Base-by-base conservation (phyloP, 2,329 filamentous ascomycete genomes). In the Didymella segeticola region DNA sequence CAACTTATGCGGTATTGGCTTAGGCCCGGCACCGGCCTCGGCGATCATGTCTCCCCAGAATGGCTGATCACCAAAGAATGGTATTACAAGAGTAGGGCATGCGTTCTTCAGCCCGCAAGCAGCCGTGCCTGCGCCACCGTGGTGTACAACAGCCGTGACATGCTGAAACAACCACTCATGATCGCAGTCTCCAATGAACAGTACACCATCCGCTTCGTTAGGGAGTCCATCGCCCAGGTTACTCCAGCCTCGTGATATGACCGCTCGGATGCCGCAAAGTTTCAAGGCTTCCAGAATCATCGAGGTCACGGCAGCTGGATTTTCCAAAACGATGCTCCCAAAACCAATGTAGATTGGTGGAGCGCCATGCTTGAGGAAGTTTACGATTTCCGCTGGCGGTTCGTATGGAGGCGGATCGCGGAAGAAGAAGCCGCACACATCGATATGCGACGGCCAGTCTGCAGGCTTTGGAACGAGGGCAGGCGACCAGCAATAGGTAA, bases 151-250 rank as follows among this genome's bases (percentile, higher is more conserved):
- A 33, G 85, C 87, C 0, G 89, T 87, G 2, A 95, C 90, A 34
- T 83, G 85, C 57, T 90, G 80, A 71, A 96, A 96, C 0, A 96
- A 77, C 91, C 91, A 96, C 73, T 95, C 91, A 60, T 96, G 91
- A 0, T 90, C 90, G 37, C 88, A 86, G 66, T 93, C 93, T 19
- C 88, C 90, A 19, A 67, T 20, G 84, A 70, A 68, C 77, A 83
- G 53, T 77, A 80, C 23, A 82, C 73, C 33, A 73, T 71, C 43
- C 1, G 37, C 41, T 2, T 56, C 17, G 10, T 49, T 30, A n/a
- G 46, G 43, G 10, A 55, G 22, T 1, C 38, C 58, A 25, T 47
- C 49, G 10, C 59, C 54, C 1, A 64, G 39, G n/a, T 62, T 58
- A 41, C 79, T 79, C 82, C 82, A 85, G 5, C 82, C 82, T 48